Evolutionary conservation across 139 green algal genomes (phyloP).

Genomic region (Chlamydomonas applanata): DNA sequence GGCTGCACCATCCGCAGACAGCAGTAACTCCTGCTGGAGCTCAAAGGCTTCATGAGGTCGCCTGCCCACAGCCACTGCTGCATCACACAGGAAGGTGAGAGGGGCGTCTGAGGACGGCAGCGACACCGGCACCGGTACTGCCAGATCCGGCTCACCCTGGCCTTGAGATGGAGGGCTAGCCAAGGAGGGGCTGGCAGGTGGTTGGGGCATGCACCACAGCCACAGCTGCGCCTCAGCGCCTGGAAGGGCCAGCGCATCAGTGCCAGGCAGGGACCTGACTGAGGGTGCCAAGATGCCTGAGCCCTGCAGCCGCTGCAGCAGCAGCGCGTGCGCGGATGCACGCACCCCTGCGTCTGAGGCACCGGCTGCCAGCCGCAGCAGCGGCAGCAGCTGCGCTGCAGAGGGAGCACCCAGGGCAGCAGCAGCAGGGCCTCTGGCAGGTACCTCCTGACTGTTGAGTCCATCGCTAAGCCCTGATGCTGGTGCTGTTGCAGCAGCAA

Average conservation of each 20-base stretch:
- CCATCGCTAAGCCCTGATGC: slow-evolving; percentile 8
- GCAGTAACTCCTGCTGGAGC: neutral
- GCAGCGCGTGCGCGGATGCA: slow-evolving; percentile 13
- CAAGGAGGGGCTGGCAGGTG: neutral
- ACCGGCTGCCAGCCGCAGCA: slow-evolving; percentile 19
- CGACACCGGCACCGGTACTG: no score
- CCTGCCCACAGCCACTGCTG: slow-evolving; percentile 26
- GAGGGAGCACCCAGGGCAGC: neutral
- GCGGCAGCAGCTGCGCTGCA: slow-evolving; percentile 15
- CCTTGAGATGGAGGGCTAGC: neutral
- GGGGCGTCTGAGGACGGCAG: neutral
- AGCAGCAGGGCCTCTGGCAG: no score
- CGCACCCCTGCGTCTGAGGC: neutral
- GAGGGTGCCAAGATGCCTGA: neutral
- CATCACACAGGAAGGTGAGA: slow-evolving; percentile 35
- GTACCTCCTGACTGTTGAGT: no score
- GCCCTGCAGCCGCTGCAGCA: neutral
- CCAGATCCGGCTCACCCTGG: no score
- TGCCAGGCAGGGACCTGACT: neutral
- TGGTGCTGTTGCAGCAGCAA: slow-evolving; percentile 14
- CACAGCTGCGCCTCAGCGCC: slow-evolving; percentile 42
- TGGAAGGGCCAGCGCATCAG: slow-evolving; percentile 7
- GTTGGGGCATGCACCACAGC: slow-evolving; percentile 33
- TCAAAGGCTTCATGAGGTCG: slow-evolving; percentile 39
- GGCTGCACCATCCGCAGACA: no score